phyloP scores from a whole-genome alignment of 306 rosid genomes.

The Vigna hirtella region DNA sequence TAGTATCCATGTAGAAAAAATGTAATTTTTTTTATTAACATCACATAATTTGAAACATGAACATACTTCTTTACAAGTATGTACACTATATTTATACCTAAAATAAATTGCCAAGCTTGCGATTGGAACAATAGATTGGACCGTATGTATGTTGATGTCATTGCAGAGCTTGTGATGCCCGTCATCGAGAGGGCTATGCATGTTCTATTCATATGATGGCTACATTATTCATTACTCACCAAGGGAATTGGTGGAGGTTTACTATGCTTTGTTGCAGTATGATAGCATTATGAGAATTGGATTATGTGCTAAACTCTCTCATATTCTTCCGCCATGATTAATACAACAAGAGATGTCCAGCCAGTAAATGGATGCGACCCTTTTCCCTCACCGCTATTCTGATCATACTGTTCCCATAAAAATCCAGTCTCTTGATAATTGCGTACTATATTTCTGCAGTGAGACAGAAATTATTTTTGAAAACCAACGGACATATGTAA shows the following conservation, averaged over 20 bases:
- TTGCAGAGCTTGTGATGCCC: not conserved
- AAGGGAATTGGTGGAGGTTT: not conserved
- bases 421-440: constrained; percentile 74
- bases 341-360: constrained; percentile 86
- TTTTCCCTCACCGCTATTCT: constrained; percentile 80
- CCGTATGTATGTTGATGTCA: no score
- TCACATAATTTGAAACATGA: no score
- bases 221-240: not conserved
- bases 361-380: constrained; percentile 90
- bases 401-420: constrained; percentile 94
- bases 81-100: no score
- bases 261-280: not conserved
- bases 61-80: no score
- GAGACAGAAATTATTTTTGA: not conserved
- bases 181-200: not conserved
- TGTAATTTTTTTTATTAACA: no score
- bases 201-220: not conserved
- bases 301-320: constrained; percentile 46
- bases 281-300: constrained; percentile 13
- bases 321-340: constrained; percentile 86
- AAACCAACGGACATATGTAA: not conserved
- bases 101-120: no score
- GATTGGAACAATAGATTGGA: no score
- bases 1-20: no score
- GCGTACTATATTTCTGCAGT: constrained; percentile 62